These are phyloP conservation scores for Emergomyces orientalis DNA, from an alignment of 2,329 filamentous ascomycete species.

Conservation along the genomic window DNA sequence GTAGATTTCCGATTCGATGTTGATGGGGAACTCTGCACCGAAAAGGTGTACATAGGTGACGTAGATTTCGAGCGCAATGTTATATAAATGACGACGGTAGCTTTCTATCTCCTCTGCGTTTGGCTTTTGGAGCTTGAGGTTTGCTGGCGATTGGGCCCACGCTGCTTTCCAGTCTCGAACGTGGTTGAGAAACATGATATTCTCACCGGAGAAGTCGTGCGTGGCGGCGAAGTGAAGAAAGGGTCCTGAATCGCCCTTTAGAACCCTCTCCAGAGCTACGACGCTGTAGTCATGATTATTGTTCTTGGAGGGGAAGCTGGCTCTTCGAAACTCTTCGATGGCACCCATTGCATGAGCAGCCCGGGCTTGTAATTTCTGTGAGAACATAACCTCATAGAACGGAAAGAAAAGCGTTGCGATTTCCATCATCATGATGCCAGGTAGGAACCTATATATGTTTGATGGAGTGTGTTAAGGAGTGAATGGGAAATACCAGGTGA, in stretches of 20 bases:
- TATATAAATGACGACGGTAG: slow-evolving; percentile 43
- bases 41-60: slow-evolving; percentile 46
- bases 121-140: slow-evolving; percentile 10
- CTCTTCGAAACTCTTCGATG: slow-evolving; percentile 4
- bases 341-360: slow-evolving; percentile 1
- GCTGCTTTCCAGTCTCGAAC: slow-evolving; percentile 46
- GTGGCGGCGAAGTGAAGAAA: slow-evolving; percentile 53
- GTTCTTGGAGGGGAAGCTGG: slow-evolving; percentile 14
- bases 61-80: slow-evolving; percentile 49
- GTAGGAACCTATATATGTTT: slow-evolving; percentile 31
- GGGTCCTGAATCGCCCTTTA: slow-evolving; percentile 47
- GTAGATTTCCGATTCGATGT: slow-evolving; percentile 49
- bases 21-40: slow-evolving; percentile 54
- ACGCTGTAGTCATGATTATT: slow-evolving; percentile 42
- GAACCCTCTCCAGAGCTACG: slow-evolving; percentile 48
- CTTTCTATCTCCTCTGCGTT: slow-evolving; percentile 17
- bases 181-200: slow-evolving; percentile 53
- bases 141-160: slow-evolving; percentile 18
- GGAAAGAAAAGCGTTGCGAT: slow-evolving; percentile 52
- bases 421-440: slow-evolving; percentile 51
- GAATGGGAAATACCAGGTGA: background rate
- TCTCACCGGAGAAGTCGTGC: slow-evolving; percentile 57
- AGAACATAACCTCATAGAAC: slow-evolving; percentile 28
- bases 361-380: background rate
- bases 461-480: background rate